phyloP scores from a whole-genome alignment of 768 basidiomycete genomes.

The Erythrobasidium yunnanense region DNA sequence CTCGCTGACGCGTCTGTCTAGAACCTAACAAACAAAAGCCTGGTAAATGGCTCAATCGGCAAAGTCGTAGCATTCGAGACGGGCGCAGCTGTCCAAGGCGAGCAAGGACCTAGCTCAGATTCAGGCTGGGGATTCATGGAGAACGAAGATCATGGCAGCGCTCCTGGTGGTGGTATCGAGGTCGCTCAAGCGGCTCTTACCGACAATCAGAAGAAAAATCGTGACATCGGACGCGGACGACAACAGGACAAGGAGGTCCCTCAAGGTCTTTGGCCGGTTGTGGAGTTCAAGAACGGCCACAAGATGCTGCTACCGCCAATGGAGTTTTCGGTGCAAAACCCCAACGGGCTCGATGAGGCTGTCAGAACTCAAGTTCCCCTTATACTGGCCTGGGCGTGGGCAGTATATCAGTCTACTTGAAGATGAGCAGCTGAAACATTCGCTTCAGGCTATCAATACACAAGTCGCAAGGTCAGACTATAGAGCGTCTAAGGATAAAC shows the following conservation, averaged over 20 bases:
- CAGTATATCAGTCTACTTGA: neutral
- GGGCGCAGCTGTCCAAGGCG: slow-evolving; percentile 45
- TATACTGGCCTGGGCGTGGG: slow-evolving; percentile 15
- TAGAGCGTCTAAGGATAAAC: slow-evolving; percentile 89
- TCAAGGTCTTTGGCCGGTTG: slow-evolving; percentile 18
- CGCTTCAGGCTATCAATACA: slow-evolving; percentile 68
- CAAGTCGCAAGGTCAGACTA: slow-evolving; percentile 93
- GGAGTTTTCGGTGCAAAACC: slow-evolving; percentile 12
- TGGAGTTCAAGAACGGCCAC: slow-evolving; percentile 7
- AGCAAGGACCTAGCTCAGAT: slow-evolving; percentile 23
- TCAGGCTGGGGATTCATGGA: neutral
- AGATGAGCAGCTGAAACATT: neutral
- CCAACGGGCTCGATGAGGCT: neutral
- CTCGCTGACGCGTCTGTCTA: slow-evolving; percentile 40
- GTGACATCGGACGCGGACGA: neutral
- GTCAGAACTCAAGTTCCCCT: neutral
- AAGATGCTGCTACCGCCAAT: slow-evolving; percentile 21
- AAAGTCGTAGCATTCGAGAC: slow-evolving; percentile 58
- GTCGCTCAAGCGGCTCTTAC: slow-evolving; percentile 18
- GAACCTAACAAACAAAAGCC: slow-evolving; percentile 59
- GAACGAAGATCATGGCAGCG: no score
- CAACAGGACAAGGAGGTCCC: neutral
- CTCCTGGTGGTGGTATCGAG: no score
- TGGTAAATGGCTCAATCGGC: slow-evolving; percentile 93
- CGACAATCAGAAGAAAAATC: neutral